These are phyloP conservation scores for Epichloe glyceriae DNA, from an alignment of 2,329 filamentous ascomycete genomes.

Conservation along the genomic window DNA sequence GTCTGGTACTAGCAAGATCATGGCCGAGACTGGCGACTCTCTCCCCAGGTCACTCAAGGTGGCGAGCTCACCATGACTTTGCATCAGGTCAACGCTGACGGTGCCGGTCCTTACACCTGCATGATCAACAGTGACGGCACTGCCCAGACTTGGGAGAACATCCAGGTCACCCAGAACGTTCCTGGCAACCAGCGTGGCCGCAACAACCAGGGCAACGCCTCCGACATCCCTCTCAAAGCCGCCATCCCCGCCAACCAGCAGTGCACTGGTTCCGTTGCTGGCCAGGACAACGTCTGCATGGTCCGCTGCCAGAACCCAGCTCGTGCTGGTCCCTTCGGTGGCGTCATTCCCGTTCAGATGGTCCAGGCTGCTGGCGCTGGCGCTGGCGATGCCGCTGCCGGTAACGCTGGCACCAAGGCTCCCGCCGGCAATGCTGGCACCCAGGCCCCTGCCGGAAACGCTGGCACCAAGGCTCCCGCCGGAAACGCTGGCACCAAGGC, in stretches of 20 bases:
- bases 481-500: neutral
- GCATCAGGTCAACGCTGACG: constrained; percentile 55
- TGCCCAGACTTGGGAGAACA: constrained; percentile 36
- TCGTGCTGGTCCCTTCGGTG: constrained; percentile 12
- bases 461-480: neutral
- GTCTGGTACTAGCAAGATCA: constrained; percentile 41
- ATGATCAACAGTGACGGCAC: constrained; percentile 51
- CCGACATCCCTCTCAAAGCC: constrained; percentile 40
- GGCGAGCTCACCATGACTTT: constrained; percentile 47
- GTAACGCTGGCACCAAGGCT: neutral
- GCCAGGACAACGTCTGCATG: constrained; percentile 46
- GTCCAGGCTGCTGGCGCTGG: neutral
- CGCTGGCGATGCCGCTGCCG: neutral
- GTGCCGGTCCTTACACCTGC: constrained; percentile 52
- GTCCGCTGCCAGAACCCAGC: constrained; percentile 50
- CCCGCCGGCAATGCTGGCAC: neutral
- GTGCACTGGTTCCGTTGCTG: constrained; percentile 48
- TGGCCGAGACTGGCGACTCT: constrained; percentile 40
- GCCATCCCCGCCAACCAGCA: constrained; percentile 39
- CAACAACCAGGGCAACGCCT: constrained; percentile 27
- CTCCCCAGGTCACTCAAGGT: constrained; percentile 45
- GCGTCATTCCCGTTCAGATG: constrained; percentile 6
- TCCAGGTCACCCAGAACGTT: constrained; percentile 34
- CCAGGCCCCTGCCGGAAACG: neutral
- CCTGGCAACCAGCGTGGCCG: constrained; percentile 20